Evolutionary conservation across 225 moss, liverwort and hornwort species (phyloP), one percentile per base, ranked within the genome.

Genomic region (Polytrichum formosum): DNA sequence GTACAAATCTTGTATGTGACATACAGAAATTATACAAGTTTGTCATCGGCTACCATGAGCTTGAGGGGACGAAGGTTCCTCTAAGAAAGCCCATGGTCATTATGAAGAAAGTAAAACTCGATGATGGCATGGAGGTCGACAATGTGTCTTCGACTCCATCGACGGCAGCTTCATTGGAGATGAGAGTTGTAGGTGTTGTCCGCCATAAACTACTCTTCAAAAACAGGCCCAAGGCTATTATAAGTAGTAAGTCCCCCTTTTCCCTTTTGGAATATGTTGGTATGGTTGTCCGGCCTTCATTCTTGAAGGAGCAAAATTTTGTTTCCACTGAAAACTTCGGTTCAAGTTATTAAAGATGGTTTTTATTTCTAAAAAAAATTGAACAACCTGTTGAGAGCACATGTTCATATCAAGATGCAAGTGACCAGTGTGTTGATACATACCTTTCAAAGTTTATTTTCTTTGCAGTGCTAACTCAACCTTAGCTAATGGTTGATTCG

Each of bases 181-280:
- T 94, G 85, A 81, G 90, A 70, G 91, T 90, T 7, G 84, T 89
- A 26, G 96, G 93, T 76, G 87, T 92, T 72, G 82, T 97, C 66
- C 79, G 94, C 63, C 87, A 94, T 29, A 97, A 97, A 70, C 81
- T 93, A 46, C 85, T 94, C 62, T 94, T 97, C 83, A 97, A 97
- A 75, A 81, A 66, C 77, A 82, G 96, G 76, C 94, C 96, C 0
- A 94, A 88, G 78, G 92, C 96, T 33, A 76, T 97, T 26, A 97
- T 97, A 72, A 86, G 89, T 54, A 92, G 96, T 93, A 78, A 90
- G 90, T 60, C 58, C 5, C 4, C 21, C 21, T 69, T 23, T 46
- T 0, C 46, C 46, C 2, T 35, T 46, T 46, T 13, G 46, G 46
- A 46, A 46, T 10, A 46, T 46, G 46, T 13, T 46, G 46, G 46